These are phyloP conservation scores for Trifolium fragiferum DNA, from an alignment of 306 rosid genomes.

Conservation along the genomic window DNA sequence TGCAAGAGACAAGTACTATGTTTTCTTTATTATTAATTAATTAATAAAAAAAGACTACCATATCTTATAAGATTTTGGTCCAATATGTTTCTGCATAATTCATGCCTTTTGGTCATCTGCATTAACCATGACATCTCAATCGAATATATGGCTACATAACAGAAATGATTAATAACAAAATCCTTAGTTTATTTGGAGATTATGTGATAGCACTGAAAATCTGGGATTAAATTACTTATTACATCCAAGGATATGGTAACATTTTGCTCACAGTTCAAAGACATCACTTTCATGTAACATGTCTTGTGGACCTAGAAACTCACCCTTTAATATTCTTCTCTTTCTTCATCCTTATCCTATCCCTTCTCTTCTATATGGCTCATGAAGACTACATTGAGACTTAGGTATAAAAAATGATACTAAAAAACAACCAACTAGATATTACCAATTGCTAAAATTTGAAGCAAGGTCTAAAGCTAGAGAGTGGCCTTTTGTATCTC, in stretches of 20 bases:
- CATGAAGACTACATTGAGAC: slow-evolving; percentile 34
- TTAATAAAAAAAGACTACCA: slow-evolving; percentile 17
- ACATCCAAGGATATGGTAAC: slow-evolving; percentile 36
- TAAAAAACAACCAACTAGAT: slow-evolving; percentile 37
- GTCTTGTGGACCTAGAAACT: slow-evolving; percentile 39
- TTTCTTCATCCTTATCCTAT: slow-evolving; percentile 44
- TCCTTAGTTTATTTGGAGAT: slow-evolving; percentile 9
- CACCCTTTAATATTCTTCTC: slow-evolving; percentile 7
- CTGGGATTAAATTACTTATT: slow-evolving; percentile 27
- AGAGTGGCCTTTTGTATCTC: slow-evolving; percentile 7
- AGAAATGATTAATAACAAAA: slow-evolving; percentile 22
- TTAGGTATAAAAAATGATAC: slow-evolving; percentile 20
- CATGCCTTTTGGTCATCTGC: slow-evolving; percentile 41
- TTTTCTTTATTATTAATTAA: slow-evolving; percentile 6
- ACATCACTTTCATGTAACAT: slow-evolving; percentile 33
- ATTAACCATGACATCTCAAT: slow-evolving; percentile 39
- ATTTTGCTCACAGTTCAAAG: slow-evolving; percentile 39
- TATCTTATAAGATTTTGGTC: slow-evolving; percentile 54
- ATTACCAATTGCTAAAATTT: slow-evolving; percentile 34
- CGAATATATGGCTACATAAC: slow-evolving; percentile 23
- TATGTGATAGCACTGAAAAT: slow-evolving; percentile 39
- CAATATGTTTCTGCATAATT: slow-evolving; percentile 38
- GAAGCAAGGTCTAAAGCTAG: neutral
- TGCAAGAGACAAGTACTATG: slow-evolving; percentile 37
- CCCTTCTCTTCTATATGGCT: slow-evolving; percentile 36